Percentiles rank a stretch among this genome's conserved stretches.
Evolutionary conservation across 2,329 filamentous ascomycete species (phyloP).

Genomic region (Aspergillus transmontanensis): DNA sequence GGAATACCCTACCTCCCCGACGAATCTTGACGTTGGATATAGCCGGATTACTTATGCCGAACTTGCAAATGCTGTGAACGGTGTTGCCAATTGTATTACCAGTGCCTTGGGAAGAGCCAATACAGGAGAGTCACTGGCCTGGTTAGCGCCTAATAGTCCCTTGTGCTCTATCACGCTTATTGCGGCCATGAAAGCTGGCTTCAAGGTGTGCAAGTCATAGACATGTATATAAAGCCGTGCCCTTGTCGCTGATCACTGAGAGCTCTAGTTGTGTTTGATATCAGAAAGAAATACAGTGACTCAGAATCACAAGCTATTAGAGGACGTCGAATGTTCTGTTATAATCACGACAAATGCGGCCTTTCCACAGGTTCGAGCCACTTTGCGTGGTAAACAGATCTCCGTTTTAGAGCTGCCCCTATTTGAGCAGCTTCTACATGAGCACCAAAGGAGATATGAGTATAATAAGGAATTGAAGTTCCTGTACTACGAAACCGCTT

Average conservation of each 20-base stretch:
- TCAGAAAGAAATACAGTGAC: slow-evolving; percentile 1
- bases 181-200: slow-evolving; percentile 6
- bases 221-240: slow-evolving; percentile 2
- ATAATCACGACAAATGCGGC: slow-evolving; percentile 3
- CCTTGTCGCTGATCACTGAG: slow-evolving; percentile 6
- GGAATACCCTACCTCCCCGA: not conserved
- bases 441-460: not conserved
- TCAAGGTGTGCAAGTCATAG: slow-evolving; percentile 7
- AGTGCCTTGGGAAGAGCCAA: slow-evolving; percentile 1
- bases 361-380: not conserved
- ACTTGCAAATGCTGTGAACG: slow-evolving; percentile 4
- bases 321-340: not conserved
- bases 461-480: not conserved
- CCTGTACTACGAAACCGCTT: not conserved
- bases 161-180: slow-evolving; percentile 6
- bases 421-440: not conserved
- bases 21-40: not conserved
- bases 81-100: slow-evolving; percentile 4
- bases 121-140: slow-evolving; percentile 4
- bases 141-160: slow-evolving; percentile 6
- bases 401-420: slow-evolving; percentile 1
- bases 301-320: slow-evolving; percentile 1
- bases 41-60: slow-evolving; percentile 3
- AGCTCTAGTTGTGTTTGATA: slow-evolving; percentile 4
- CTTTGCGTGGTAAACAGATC: not conserved